A percentile compares a stretch with the other conserved stretches of the same genome.
These are phyloP conservation scores for Fraxinus sp. DNA, from an alignment of 305 asterid species.

Conservation along the genomic window DNA sequence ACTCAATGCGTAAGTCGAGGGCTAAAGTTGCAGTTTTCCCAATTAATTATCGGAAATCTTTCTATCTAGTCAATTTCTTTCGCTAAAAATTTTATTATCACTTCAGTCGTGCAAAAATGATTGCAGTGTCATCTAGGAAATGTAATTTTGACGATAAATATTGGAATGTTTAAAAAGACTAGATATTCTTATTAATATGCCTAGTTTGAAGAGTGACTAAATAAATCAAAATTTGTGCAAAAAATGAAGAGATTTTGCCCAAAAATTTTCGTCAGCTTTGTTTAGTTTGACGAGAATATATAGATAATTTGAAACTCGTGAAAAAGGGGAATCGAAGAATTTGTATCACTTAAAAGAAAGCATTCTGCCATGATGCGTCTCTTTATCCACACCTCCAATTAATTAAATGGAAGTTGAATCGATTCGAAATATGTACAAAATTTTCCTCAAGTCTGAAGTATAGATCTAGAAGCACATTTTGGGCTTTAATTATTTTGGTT, in stretches of 20 bases:
- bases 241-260: not conserved
- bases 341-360: not conserved
- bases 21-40: not conserved
- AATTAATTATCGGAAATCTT: not conserved
- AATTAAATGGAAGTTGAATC: no score
- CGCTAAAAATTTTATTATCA: no score
- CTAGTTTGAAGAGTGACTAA: not conserved
- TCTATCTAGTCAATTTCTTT: not conserved
- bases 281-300: not conserved
- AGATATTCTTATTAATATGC: no score
- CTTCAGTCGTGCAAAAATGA: not conserved
- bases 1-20: not conserved
- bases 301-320: not conserved
- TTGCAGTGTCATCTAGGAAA: not conserved
- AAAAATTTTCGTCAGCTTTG: not conserved
- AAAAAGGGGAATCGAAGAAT: not conserved
- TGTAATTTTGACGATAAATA: not conserved
- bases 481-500: no score
- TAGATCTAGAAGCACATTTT: no score
- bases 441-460: no score
- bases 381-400: no score
- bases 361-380: no score
- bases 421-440: no score
- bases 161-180: not conserved
- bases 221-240: not conserved